These are phyloP conservation scores for Blastomyces parvus DNA, from an alignment of 2,329 filamentous ascomycete species.

Conservation along the genomic window DNA sequence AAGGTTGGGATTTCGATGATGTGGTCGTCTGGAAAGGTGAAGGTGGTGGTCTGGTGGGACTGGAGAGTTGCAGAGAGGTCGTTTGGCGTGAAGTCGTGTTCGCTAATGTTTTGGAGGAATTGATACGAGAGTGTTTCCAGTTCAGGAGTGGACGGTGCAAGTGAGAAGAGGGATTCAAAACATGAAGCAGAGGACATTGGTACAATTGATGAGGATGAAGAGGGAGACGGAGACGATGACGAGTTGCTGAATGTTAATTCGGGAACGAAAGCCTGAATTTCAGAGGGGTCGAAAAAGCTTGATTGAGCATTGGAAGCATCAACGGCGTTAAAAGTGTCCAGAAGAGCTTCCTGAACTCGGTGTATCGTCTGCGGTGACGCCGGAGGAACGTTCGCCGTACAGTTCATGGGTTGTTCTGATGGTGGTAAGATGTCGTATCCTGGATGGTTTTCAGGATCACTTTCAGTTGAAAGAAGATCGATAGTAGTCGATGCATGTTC, in stretches of 20 bases:
- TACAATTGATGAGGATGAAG: neutral
- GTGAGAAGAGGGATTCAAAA: conserved; percentile 1
- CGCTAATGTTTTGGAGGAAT: conserved; percentile 13
- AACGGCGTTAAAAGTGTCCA: neutral
- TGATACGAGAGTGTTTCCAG: conserved; percentile 11
- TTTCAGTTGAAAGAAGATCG: neutral
- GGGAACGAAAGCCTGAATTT: conserved; percentile 5
- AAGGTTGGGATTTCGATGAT: conserved; percentile 43
- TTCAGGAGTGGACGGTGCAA: conserved; percentile 4
- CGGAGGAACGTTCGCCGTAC: neutral
- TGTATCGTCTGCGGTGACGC: neutral
- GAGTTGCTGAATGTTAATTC: neutral
- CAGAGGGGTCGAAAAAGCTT: conserved; percentile 3
- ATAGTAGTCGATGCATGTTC: neutral
- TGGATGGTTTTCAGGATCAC: neutral
- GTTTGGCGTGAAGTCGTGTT: conserved; percentile 8
- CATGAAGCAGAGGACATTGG: neutral
- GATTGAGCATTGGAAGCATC: conserved; percentile 1
- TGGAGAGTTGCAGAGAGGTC: conserved; percentile 17
- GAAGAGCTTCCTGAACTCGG: conserved; percentile 5
- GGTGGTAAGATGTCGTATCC: neutral
- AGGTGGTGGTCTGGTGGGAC: conserved; percentile 19
- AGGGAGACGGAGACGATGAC: neutral
- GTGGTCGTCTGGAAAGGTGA: conserved; percentile 40
- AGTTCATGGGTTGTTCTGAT: neutral